Conservation (phyloP, 306 rosid species). For the Argentina anserina region DNA sequence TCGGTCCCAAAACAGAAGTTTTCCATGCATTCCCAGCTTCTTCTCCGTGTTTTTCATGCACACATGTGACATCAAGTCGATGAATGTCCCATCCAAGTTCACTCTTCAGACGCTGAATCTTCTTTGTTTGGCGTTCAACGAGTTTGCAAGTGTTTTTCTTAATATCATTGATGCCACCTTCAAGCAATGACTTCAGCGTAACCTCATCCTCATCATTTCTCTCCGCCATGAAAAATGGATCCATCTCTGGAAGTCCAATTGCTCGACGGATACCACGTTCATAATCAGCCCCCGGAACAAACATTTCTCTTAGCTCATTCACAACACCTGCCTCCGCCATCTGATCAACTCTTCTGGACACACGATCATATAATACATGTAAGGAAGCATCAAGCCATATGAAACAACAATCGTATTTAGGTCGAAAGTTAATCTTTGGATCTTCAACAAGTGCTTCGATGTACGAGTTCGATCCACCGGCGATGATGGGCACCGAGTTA, state of each 20-base stretch:
- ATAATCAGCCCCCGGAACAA: constrained; percentile 15
- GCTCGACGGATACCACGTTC: constrained; percentile 21
- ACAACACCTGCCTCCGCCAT: constrained; percentile 33
- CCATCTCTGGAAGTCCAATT: constrained; percentile 31
- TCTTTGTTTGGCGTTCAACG: constrained; percentile 13
- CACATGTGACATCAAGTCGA: constrained; percentile 27
- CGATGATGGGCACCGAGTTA: constrained; percentile 12
- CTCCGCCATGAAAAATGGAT: constrained; percentile 9
- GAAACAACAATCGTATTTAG: constrained; percentile 27
- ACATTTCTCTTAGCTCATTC: constrained; percentile 21
- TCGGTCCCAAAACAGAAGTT: constrained; percentile 20
- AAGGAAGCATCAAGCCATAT: constrained; percentile 25
- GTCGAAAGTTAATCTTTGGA: background rate
- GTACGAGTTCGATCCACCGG: constrained; percentile 36
- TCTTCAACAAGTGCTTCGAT: constrained; percentile 27
- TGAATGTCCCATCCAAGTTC: constrained; percentile 28
- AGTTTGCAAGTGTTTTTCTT: constrained; percentile 24
- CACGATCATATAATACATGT: background rate
- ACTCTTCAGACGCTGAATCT: constrained; percentile 15
- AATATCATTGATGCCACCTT: background rate
- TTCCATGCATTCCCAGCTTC: constrained; percentile 21
- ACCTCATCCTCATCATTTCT: background rate
- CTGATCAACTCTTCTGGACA: constrained; percentile 26
- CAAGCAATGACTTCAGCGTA: background rate
- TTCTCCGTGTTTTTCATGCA: constrained; percentile 2